Evolutionary conservation across 352 stramenopile species (phyloP), one percentile per base, ranked within the genome.

Genomic region (Phytophthora megakarya): DNA sequence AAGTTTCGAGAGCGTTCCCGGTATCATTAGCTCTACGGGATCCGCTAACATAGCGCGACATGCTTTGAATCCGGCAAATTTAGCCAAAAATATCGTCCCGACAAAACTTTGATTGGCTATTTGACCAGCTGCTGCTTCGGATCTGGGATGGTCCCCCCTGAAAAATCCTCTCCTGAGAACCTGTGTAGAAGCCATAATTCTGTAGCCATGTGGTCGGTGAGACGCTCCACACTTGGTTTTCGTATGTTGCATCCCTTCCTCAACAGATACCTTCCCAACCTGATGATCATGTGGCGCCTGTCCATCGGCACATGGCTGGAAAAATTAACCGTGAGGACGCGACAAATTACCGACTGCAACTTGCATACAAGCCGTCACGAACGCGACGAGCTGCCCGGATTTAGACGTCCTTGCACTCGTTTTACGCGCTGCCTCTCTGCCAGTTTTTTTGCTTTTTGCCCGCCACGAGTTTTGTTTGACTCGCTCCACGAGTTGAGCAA

Each of bases 131-230:
- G 58, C 39, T 69, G 42, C 35, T 67, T 52, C 23, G 43, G 60
- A 61, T 64, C 30, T 62, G 45, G 67, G 64, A 54, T 67, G 53
- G 53, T 61, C 58, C 69, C 68, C 63, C 64, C 54, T 62, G 42
- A 46, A 66, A 70, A 70, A 70, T 62, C 40, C 48, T 28, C 18
- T 62, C 61, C 50, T 73, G 68, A 76, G 65, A 73, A 74, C 66
- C 66, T 70, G 38, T 32, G 13, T 1, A 61, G 3, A 46, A 30
- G n/a, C 32, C 10, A 65, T 69, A 69, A 26, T 21, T 44, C 1
- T 61, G 52, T 62, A 73, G 19, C 65, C 42, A 69, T 70, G 10
- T n/a, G 18, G 26, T 19, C 8, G 4, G 30, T 35, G 30, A 35
- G 30, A 35, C 30, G 30, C 30, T 3, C 6, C 6, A 4, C 12